Conservation (phyloP, 345 rosid genomes). For the Clausena lansium region DNA sequence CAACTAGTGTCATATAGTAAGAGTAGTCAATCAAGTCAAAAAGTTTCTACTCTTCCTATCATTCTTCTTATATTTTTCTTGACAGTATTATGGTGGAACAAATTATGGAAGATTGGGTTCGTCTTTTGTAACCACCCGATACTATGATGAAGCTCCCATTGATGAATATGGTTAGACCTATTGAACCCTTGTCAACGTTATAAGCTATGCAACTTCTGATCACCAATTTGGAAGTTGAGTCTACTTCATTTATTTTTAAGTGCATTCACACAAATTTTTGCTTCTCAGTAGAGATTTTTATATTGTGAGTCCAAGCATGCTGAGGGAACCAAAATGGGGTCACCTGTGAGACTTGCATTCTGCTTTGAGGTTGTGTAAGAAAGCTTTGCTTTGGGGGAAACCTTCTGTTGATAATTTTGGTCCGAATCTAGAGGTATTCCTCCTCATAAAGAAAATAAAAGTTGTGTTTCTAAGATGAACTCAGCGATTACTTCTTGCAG, state of each 20-base stretch:
- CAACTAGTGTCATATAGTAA: neutral
- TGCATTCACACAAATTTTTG: neutral
- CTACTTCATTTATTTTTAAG: neutral
- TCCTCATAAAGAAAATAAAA: neutral
- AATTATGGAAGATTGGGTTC: constrained; percentile 43
- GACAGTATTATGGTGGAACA: constrained; percentile 53
- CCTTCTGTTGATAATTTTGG: constrained; percentile 25
- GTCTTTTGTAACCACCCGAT: constrained; percentile 45
- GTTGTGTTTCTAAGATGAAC: neutral
- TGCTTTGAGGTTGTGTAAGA: constrained; percentile 34
- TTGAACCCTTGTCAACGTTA: neutral
- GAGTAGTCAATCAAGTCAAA: neutral
- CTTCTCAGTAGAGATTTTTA: neutral
- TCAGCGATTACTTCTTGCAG: constrained; percentile 21
- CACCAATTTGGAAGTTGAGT: neutral
- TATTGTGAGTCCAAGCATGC: constrained; percentile 23
- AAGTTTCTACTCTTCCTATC: neutral
- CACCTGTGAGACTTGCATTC: constrained; percentile 51
- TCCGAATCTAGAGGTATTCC: constrained; percentile 30
- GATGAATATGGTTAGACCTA: constrained; percentile 41
- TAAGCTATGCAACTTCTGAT: neutral
- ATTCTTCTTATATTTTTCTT: neutral
- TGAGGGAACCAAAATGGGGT: constrained; percentile 53
- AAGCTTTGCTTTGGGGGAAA: constrained; percentile 41
- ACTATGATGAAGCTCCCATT: constrained; percentile 56